Evolutionary conservation across 306 rosid species (phyloP), one percentile per base, ranked within the genome.

Genomic region (Trichosanthes truncata): DNA sequence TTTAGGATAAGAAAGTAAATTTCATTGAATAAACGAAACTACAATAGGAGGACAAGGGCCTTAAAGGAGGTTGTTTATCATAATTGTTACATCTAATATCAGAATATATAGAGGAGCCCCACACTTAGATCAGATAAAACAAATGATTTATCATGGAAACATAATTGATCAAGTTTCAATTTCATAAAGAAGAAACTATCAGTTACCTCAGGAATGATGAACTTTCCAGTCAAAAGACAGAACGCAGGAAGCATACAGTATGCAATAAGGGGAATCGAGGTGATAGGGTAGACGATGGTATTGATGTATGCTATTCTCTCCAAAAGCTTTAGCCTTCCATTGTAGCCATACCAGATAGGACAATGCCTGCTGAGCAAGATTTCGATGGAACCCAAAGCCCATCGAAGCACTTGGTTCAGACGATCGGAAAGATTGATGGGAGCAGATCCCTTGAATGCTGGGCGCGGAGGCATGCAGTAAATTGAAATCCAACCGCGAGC

Each of bases 371-470:
- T 96, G 21, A 96, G 96, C 83, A 96, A 87, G 78, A 96, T 96
- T 88, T 96, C 99, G 41, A 96, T 96, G 20, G 99, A 96, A 74
- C 99, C 99, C 87, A 96, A 86, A 84, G 99, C 99, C 99, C 99
- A 93, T 79, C 98, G 94, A 85, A 96, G 99, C 82, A 96, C 99
- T 79, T 96, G 99, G 81, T 96, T 96, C 81, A 96, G 90, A 78
- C 99, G 99, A 79, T 96, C 98, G 25, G 99, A 96, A 85, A 96
- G 98, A 96, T 96, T 96, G 89, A 94, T 92, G 45, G 98, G 98
- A 53, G 98, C 98, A 86, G 98, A 96, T 9, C 99, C 99, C 87
- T 96, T 96, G 67, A 96, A 96, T 85, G 99, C 99, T 0, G 99
- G 98, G 74, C 98, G 98, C 35, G 92, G 90, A 52, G 99, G 99